These are phyloP conservation scores for Alternaria conjuncta DNA, from an alignment of 2,329 filamentous ascomycete genomes.

Conservation along the genomic window DNA sequence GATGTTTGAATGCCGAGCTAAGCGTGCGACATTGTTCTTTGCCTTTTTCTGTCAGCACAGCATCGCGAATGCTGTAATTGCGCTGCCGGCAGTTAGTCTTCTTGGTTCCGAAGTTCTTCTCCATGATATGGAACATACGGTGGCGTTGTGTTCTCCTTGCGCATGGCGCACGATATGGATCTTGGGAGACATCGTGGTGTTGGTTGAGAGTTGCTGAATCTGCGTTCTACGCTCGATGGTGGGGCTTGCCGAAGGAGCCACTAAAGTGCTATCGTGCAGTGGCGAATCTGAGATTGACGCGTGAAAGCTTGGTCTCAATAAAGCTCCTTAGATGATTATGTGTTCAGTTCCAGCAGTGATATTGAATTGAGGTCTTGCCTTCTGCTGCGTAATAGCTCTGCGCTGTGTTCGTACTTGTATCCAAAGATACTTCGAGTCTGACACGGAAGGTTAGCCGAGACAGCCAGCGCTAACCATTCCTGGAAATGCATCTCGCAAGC, in stretches of 20 bases:
- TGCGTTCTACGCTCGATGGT: slow-evolving; percentile 6
- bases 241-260: slow-evolving; percentile 15
- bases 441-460: slow-evolving; percentile 4
- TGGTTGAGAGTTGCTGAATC: slow-evolving; percentile 8
- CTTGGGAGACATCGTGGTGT: slow-evolving; percentile 32
- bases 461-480: neutral
- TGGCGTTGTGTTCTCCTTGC: slow-evolving; percentile 75
- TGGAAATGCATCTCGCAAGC: neutral
- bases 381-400: neutral
- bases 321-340: neutral
- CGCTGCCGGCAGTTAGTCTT: slow-evolving; percentile 51
- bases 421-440: neutral
- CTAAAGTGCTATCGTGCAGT: slow-evolving; percentile 1
- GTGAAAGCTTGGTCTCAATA: neutral
- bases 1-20: slow-evolving; percentile 67
- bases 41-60: slow-evolving; percentile 77
- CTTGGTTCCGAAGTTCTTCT: neutral
- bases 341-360: neutral
- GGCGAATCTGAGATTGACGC: neutral
- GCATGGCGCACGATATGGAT: slow-evolving; percentile 71
- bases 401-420: neutral
- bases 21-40: slow-evolving; percentile 74
- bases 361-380: neutral
- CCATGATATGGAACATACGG: slow-evolving; percentile 17
- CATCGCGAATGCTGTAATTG: slow-evolving; percentile 78